Base-by-base conservation (phyloP, 768 basidiomycete genomes). In the Psilocybe cyanescens region DNA sequence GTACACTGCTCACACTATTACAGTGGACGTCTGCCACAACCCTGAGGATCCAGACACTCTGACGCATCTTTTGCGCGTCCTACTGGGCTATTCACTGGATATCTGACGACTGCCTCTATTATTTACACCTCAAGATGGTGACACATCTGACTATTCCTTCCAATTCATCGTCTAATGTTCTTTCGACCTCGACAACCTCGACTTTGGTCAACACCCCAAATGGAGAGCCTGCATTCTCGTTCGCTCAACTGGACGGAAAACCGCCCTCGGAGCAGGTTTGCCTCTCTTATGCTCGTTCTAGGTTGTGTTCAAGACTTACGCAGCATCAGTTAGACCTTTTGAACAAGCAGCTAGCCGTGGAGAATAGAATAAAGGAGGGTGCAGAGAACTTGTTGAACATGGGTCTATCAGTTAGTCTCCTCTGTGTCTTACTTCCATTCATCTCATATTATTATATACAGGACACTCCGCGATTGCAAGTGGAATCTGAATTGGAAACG, bases 351-450 rank as follows among this genome's bases (percentile, higher is more conserved):
- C 79, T 96, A 17, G 84, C 86, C 56, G 81, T 91, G 62, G 90
- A 95, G 76, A 86, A 86, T 63, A 82, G 90, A 57, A 94, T 97
- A 63, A 94, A 88, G 72, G 94, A 95, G 73, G 95, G 95, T 9
- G 95, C 95, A 0, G 94, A 96, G 78, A 95, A 91, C 66, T 82
- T 98, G 62, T 78, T 97, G 12, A 86, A 87, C 66, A 88, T 92
- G 75, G 75, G 81, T 33, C 69, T 87, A 44, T 79, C 79, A 49
- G 88, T 88, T 60, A 67, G 79, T 74, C 9, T 33, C 3, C 14
- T 11, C n/a, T 19, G 41, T 17, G 46, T 8, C 19, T 29, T 44
- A 46, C 31, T 33, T 12, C n/a, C 30, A 33, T 16, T 47, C 5
- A 29, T 35, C 46, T 55, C 35, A 45, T 29, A 30, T 57, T 29